These are phyloP conservation scores for Podospora didyma DNA, from an alignment of 495 filamentous ascomycete species.

Conservation along the genomic window DNA sequence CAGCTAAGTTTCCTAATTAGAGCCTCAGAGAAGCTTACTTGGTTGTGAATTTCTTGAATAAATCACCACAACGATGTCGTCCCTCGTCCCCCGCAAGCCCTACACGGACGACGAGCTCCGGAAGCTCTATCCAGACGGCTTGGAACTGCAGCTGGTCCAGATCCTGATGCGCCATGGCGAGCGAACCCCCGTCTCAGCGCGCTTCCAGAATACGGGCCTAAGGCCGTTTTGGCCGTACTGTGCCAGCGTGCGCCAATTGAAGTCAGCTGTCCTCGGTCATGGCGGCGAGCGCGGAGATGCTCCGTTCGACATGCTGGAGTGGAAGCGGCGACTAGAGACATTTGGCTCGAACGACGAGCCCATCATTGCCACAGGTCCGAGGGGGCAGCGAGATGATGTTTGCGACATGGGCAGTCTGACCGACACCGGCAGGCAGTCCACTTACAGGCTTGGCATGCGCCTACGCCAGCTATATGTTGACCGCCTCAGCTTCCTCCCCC, in stretches of 20 bases:
- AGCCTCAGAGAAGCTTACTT: too few relatives aligned
- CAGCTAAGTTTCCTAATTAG: too few relatives aligned
- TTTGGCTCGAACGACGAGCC: conserved; percentile 71
- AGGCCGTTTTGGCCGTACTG: conserved; percentile 91
- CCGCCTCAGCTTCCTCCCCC: conserved; percentile 79
- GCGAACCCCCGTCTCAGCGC: conserved; percentile 76
- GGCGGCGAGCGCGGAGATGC: conserved; percentile 5
- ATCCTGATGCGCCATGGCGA: conserved; percentile 90
- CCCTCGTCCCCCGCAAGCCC: conserved; percentile 65
- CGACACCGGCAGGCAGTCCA: conserved; percentile 79
- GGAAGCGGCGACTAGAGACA: conserved; percentile 74
- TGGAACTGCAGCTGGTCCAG: conserved; percentile 87
- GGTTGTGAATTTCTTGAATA: too few relatives aligned
- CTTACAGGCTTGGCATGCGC: conserved; percentile 72
- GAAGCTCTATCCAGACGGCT: conserved; percentile 70
- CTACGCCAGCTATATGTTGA: conserved; percentile 83
- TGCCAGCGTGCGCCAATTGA: conserved; percentile 65
- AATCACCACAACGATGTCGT: conserved; percentile 82
- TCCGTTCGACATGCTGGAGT: conserved; percentile 65
- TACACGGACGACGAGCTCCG: conserved; percentile 80
- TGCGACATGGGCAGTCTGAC: conserved; percentile 88
- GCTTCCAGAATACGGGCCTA: conserved; percentile 88
- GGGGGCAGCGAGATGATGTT: conserved; percentile 67
- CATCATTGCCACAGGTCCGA: conserved; percentile 60
- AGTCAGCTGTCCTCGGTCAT: conserved; percentile 60